Evolutionary conservation across 495 filamentous ascomycete genomes (phyloP).

Genomic region (Xylaria castorea): DNA sequence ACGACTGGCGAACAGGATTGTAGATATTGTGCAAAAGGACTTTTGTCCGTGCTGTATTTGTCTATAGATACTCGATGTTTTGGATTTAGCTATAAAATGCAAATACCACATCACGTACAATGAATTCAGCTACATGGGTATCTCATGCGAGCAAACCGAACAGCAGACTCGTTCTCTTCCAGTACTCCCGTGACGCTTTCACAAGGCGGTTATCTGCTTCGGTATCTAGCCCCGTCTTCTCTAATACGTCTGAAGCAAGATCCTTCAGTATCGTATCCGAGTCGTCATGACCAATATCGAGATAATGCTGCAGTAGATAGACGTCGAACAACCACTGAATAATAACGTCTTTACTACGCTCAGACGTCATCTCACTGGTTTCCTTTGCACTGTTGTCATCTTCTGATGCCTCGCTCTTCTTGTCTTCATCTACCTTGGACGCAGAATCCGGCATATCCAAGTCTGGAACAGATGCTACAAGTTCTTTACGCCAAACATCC

Average conservation of each 20-base stretch:
- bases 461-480: conserved; percentile 29
- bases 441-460: conserved; percentile 9
- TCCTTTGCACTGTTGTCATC: conserved; percentile 30
- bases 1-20: background rate
- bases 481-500: conserved; percentile 47
- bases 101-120: conserved; percentile 3
- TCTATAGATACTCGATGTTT: background rate
- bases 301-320: conserved; percentile 64
- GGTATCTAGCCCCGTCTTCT: conserved; percentile 53
- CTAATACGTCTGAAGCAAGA: conserved; percentile 54
- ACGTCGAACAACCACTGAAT: conserved; percentile 84
- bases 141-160: conserved; percentile 63
- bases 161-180: conserved; percentile 77
- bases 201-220: conserved; percentile 56
- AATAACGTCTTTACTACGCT: conserved; percentile 58
- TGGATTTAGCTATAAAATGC: background rate
- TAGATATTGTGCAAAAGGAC: background rate
- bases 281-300: conserved; percentile 33
- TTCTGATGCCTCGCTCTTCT: conserved; percentile 17
- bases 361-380: conserved; percentile 26
- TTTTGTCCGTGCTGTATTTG: background rate
- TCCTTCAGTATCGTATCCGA: conserved; percentile 50
- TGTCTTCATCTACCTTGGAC: conserved; percentile 23
- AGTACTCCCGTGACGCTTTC: conserved; percentile 72
- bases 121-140: conserved; percentile 11